Evolutionary conservation across 345 rosid genomes (phyloP).

Genomic region (Orychophragmus violaceus): DNA sequence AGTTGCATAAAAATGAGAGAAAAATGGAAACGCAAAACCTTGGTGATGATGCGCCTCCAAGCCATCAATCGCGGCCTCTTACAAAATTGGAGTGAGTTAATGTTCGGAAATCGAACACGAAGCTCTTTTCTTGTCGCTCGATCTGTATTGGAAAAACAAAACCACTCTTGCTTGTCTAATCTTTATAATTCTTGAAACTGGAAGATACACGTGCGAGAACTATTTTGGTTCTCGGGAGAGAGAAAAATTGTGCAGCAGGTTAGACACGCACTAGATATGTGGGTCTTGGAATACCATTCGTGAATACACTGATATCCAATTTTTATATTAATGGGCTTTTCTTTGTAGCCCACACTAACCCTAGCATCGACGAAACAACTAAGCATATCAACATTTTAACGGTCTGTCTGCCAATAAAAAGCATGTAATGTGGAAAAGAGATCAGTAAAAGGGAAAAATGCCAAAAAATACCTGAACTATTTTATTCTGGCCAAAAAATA

Average conservation of each 20-base stretch:
- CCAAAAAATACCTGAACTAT: no score
- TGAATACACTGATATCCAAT: no score
- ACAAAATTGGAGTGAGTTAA: conserved; percentile 15
- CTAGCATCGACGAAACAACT: no score
- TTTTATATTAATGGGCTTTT: no score
- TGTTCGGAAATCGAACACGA: not conserved
- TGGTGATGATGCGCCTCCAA: conserved; percentile 80
- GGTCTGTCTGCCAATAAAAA: no score
- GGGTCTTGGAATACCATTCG: no score
- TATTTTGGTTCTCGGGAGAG: conserved; percentile 26
- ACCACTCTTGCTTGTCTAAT: not conserved
- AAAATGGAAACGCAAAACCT: conserved; percentile 35
- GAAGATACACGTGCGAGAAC: not conserved
- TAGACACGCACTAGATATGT: no score
- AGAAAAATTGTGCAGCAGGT: conserved; percentile 23
- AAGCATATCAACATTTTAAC: no score
- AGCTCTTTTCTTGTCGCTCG: not conserved
- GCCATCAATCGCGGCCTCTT: conserved; percentile 55
- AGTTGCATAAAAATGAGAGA: not conserved
- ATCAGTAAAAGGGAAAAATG: no score
- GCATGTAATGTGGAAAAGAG: no score
- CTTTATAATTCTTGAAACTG: not conserved
- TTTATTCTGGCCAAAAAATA: no score
- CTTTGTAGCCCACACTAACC: no score
- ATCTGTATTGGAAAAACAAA: conserved; percentile 5